phyloP scores from a whole-genome alignment of 164 flowering plant genomes.

The Stephania japonica region DNA sequence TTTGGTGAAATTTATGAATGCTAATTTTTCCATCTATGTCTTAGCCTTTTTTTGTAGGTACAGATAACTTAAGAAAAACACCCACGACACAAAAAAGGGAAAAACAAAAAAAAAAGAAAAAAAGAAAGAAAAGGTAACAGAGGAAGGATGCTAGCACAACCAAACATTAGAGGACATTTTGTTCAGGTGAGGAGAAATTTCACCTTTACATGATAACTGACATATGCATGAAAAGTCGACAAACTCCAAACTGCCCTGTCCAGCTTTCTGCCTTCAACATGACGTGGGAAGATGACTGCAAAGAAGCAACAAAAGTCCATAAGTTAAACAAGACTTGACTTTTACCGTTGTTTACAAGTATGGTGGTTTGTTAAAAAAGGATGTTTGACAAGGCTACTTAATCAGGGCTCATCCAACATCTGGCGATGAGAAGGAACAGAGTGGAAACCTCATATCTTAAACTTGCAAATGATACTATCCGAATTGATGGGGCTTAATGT shows the following conservation, averaged over 20 bases:
- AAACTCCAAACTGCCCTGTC: slow-evolving; percentile 90
- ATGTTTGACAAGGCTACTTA: too few relatives aligned
- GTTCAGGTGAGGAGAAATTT: slow-evolving; percentile 8
- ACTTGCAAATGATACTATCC: too few relatives aligned
- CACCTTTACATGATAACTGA: slow-evolving; percentile 96
- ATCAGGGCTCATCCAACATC: too few relatives aligned
- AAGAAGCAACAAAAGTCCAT: slow-evolving; percentile 2
- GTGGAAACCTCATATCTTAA: too few relatives aligned
- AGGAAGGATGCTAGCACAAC: neutral
- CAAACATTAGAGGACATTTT: neutral
- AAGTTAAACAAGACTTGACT: too few relatives aligned
- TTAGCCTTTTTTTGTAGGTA: neutral
- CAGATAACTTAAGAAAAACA: neutral
- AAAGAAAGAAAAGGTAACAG: neutral
- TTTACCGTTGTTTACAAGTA: too few relatives aligned
- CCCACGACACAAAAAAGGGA: neutral
- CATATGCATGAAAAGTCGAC: slow-evolving; percentile 93
- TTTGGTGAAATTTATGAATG: neutral
- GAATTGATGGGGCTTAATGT: too few relatives aligned
- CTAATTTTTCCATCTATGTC: neutral
- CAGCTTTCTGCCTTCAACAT: slow-evolving; percentile 81
- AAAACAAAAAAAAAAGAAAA: neutral
- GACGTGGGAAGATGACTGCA: slow-evolving; percentile 88
- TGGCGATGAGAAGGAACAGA: too few relatives aligned
- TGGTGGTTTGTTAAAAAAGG: too few relatives aligned